Evolutionary conservation across 441 rosid genomes (phyloP).

Genomic region (Aleurites moluccanus): DNA sequence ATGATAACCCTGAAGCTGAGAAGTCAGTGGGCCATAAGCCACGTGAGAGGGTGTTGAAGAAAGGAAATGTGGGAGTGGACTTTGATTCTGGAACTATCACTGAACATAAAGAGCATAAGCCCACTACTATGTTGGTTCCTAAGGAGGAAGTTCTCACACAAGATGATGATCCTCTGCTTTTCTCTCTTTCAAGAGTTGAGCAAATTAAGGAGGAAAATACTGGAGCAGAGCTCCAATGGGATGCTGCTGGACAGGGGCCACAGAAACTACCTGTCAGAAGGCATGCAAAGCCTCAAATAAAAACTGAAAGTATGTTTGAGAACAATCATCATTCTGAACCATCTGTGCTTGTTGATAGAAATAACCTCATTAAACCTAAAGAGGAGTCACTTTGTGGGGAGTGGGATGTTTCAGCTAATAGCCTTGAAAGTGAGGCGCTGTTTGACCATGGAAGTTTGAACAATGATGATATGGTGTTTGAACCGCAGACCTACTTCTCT

Average conservation of each 20-base stretch:
- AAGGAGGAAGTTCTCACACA: conserved; percentile 43
- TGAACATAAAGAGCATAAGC: conserved; percentile 47
- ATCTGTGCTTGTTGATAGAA: conserved; percentile 17
- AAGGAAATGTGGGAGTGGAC: conserved; percentile 37
- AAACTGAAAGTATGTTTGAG: conserved; percentile 33
- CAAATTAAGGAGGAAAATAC: conserved; percentile 44
- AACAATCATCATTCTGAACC: conserved; percentile 34
- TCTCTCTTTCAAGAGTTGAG: conserved; percentile 57
- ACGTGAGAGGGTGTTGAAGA: conserved; percentile 40
- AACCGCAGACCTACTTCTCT: conserved; percentile 96
- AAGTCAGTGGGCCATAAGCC: conserved; percentile 39
- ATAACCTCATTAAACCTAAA: conserved; percentile 26
- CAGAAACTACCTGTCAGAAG: conserved; percentile 81
- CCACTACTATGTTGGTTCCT: conserved; percentile 42
- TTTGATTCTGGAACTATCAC: conserved; percentile 47
- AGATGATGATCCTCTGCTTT: conserved; percentile 65
- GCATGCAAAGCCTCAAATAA: conserved; percentile 56
- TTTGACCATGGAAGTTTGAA: conserved; percentile 47
- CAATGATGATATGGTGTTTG: conserved; percentile 86
- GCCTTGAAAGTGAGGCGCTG: conserved; percentile 43
- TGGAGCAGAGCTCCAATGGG: conserved; percentile 48
- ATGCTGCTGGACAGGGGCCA: conserved; percentile 41
- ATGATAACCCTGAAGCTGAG: conserved; percentile 38
- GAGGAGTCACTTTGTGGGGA: conserved; percentile 33
- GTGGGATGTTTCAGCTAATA: conserved; percentile 55